Evolutionary conservation across 495 filamentous ascomycete genomes (phyloP).

Genomic region (Penicillium atrosanguineum): DNA sequence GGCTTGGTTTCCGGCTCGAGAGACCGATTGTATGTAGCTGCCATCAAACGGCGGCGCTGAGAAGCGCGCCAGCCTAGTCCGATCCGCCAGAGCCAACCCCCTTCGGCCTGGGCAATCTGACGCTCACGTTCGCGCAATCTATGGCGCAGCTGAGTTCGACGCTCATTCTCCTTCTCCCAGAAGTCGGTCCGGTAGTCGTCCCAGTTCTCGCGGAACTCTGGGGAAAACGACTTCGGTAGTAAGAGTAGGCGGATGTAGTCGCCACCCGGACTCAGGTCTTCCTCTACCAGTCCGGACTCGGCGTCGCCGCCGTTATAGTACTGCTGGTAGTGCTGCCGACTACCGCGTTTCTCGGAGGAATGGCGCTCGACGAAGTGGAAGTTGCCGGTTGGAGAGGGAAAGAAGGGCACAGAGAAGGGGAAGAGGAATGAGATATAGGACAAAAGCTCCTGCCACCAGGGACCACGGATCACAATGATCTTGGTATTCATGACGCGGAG

Average conservation of each 20-base stretch:
- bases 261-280: constrained; percentile 85
- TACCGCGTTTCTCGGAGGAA: constrained; percentile 44
- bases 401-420: constrained; percentile 67
- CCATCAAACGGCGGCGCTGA: constrained; percentile 38
- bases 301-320: constrained; percentile 49
- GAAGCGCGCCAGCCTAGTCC: constrained; percentile 61
- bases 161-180: constrained; percentile 95
- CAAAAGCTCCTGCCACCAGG: constrained; percentile 76
- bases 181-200: constrained; percentile 89
- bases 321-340: constrained; percentile 39
- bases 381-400: constrained; percentile 57
- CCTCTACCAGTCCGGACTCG: constrained; percentile 57
- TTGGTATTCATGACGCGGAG: constrained; percentile 92
- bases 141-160: constrained; percentile 67
- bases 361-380: constrained; percentile 63
- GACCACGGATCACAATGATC: constrained; percentile 79
- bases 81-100: constrained; percentile 80
- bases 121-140: constrained; percentile 64
- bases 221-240: constrained; percentile 90
- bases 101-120: constrained; percentile 61
- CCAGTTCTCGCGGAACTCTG: constrained; percentile 96
- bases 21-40: constrained; percentile 28
- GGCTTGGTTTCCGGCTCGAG: constrained; percentile 21
- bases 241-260: constrained; percentile 89
- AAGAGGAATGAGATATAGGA: constrained; percentile 71